phyloP scores from a whole-genome alignment of 108 stramenopile species.

The Fistulifera solaris region DNA sequence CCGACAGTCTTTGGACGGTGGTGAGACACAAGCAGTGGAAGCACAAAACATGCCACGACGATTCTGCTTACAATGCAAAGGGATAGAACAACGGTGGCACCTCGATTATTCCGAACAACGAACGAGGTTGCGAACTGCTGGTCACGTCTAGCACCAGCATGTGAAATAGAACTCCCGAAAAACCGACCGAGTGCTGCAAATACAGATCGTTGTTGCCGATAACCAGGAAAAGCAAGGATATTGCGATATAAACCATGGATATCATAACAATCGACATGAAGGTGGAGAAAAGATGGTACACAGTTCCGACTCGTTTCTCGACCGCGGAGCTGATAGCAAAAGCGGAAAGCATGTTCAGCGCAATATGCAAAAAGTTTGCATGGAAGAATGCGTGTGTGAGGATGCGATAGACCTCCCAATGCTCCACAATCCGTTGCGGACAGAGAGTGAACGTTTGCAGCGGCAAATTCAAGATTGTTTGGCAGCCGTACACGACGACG shows the following conservation, averaged over 20 bases:
- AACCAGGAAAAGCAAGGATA: constrained; percentile 34
- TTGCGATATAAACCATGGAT: constrained; percentile 36
- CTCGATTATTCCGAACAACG: constrained; percentile 57
- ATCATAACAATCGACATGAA: constrained; percentile 53
- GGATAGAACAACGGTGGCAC: constrained; percentile 71
- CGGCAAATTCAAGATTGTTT: constrained; percentile 31
- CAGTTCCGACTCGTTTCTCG: constrained; percentile 65
- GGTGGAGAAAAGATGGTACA: constrained; percentile 35
- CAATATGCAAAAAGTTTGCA: constrained; percentile 81
- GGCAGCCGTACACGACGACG: constrained; percentile 9
- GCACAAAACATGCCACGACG: too few relatives aligned
- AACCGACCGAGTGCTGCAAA: constrained; percentile 67
- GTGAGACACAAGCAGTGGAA: too few relatives aligned
- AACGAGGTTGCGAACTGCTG: constrained; percentile 29
- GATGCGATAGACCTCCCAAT: constrained; percentile 61
- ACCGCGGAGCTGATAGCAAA: constrained; percentile 46
- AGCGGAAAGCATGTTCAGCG: constrained; percentile 83
- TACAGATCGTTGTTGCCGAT: constrained; percentile 41
- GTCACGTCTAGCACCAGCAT: constrained; percentile 66
- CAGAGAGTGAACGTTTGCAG: constrained; percentile 56
- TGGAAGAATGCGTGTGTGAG: constrained; percentile 73
- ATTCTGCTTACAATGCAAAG: constrained; percentile 34
- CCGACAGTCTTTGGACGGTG: constrained; percentile 24
- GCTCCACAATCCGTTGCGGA: constrained; percentile 46
- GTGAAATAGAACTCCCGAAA: constrained; percentile 78